Evolutionary conservation across 345 rosid species (phyloP).

Genomic region (Citrus sinensis): DVS_A1.0 CM039164.1:691001-691500

Average conservation of each 20-base stretch:
- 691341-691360: slow-evolving; percentile 31
- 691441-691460: no score
- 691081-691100: not conserved
- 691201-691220: slow-evolving; percentile 17
- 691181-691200: slow-evolving; percentile 3
- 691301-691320: slow-evolving; percentile 28
- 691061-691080: no score
- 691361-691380: slow-evolving; percentile 50
- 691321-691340: slow-evolving; percentile 45
- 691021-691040: not conserved
- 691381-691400: not conserved
- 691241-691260: not conserved
- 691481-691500: no score
- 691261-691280: slow-evolving; percentile 11
- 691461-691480: no score
- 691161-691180: not conserved
- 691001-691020: slow-evolving; percentile 3
- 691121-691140: no score
- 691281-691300: slow-evolving; percentile 14
- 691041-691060: not conserved
- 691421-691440: no score
- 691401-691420: not conserved
- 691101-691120: no score
- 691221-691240: not conserved
- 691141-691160: not conserved